Evolutionary conservation across 2,329 filamentous ascomycete species (phyloP).

Genomic region (Cytospora piceicola): DNA sequence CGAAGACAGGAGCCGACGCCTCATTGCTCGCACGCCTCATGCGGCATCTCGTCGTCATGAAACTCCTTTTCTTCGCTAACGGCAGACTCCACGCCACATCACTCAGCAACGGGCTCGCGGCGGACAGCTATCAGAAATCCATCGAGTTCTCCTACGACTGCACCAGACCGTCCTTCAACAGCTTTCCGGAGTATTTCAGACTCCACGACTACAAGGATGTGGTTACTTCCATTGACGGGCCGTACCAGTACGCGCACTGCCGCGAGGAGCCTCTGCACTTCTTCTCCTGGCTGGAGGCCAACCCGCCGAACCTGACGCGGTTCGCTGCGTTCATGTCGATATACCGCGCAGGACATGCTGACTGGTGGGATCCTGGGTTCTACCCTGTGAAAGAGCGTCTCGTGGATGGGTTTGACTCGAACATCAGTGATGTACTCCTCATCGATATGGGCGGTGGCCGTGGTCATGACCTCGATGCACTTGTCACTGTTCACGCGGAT

Average conservation of each 20-base stretch:
- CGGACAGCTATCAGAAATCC: neutral
- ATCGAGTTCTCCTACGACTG: neutral
- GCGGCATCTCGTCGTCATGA: constrained; percentile 1
- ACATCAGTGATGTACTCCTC: neutral
- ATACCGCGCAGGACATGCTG: neutral
- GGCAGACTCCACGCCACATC: neutral
- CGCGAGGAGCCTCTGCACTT: neutral
- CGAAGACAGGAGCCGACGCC: neutral
- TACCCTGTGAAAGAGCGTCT: constrained; percentile 6
- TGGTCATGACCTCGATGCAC: neutral
- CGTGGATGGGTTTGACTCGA: neutral
- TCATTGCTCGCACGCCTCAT: neutral
- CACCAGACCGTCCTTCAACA: constrained; percentile 37
- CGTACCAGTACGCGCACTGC: neutral
- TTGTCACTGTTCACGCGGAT: neutral
- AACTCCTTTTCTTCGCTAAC: neutral
- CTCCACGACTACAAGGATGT: constrained; percentile 39
- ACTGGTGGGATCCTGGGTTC: constrained; percentile 1
- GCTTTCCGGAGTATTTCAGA: constrained; percentile 50
- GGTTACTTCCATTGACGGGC: neutral
- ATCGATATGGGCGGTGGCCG: neutral
- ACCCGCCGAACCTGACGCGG: neutral
- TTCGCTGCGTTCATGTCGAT: constrained; percentile 1
- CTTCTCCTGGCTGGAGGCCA: constrained; percentile 10
- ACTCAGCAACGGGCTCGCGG: neutral